Base-by-base conservation (phyloP, 2,329 filamentous ascomycete species). In the Metarhizium brunneum region DNA sequence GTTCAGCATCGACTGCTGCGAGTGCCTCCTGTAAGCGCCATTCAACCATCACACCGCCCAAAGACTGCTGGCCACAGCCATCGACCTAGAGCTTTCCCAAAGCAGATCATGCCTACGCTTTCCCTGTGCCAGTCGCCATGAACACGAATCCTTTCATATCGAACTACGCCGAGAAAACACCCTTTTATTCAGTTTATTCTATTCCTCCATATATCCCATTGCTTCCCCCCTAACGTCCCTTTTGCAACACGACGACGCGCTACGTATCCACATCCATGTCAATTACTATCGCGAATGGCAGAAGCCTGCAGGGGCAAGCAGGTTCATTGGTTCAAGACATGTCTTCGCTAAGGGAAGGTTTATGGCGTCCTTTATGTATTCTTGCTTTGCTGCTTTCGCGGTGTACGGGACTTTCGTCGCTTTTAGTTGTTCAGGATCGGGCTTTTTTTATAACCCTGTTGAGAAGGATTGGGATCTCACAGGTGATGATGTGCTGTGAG, bases 1-100 rank as follows among this genome's bases (percentile, higher is more conserved):
- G 8, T 11, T 48, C 35, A 73, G 71, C 60, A 67, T 71, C 60
- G 70, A 73, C 16, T 72, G 72, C 59, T 75, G 73, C 61, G 72
- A 75, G 55, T 74, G 73, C 60, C 64, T 71, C 56, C 65, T 65
- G 57, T 73, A 68, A 65, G 50, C 32, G 40, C n/a, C 16, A 16
- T 20, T 20, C n/a, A 7, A 7, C 16, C 25, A 52, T 14, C 48
- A 55, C 38, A 51, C 14, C n/a, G 35, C 40, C 36, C 18, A 6
- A 18, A 18, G 14, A 6, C 16, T 20, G 6, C 45, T 16, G 45
- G 45, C 45, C 45, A 48, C 45, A 30, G n/a, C n/a, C 42, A 16
- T 5, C 42, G 7, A 20, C 38, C 38, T 40, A 11, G 11, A 40
- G 38, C 38, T 40, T 11, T 40, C 38, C 38, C 38, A 13, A 16